These are phyloP conservation scores for Houttuynia cordata DNA, from an alignment of 164 flowering plant species.

Conservation along the genomic window DNA sequence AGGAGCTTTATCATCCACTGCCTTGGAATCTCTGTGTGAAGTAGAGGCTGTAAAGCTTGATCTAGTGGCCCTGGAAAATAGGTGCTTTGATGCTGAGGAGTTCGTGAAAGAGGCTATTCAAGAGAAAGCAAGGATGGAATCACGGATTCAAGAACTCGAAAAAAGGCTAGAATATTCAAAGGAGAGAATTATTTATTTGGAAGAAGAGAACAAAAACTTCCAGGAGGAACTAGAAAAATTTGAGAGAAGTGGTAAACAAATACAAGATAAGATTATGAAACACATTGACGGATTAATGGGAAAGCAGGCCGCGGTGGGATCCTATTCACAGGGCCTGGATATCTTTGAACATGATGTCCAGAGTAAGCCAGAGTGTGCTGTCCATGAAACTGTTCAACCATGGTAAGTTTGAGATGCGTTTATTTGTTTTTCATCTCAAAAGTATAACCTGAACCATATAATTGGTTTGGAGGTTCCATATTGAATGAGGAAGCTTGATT, in stretches of 20 bases:
- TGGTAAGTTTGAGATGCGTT: slow-evolving; percentile 25
- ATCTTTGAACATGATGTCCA: slow-evolving; percentile 3
- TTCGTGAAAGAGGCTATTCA: slow-evolving; percentile 30
- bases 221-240: slow-evolving; percentile 31
- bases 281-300: slow-evolving; percentile 19
- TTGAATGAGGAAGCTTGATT: not conserved
- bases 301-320: slow-evolving; percentile 7
- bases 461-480: not conserved
- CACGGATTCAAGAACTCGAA: slow-evolving; percentile 28
- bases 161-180: slow-evolving; percentile 26
- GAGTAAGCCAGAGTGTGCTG: slow-evolving; percentile 14
- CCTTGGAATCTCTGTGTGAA: slow-evolving; percentile 75
- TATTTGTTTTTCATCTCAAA: not conserved
- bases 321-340: not conserved
- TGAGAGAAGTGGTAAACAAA: slow-evolving; percentile 17
- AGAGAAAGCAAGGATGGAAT: slow-evolving; percentile 33
- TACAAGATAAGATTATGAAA: slow-evolving; percentile 24
- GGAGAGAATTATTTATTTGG: slow-evolving; percentile 24
- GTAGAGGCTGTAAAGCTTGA: slow-evolving; percentile 79
- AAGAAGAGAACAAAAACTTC: slow-evolving; percentile 43
- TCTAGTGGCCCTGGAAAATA: slow-evolving; percentile 40
- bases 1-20: slow-evolving; percentile 40
- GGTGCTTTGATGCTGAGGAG: slow-evolving; percentile 38
- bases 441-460: not conserved
- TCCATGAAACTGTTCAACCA: slow-evolving; percentile 15